phyloP scores from a whole-genome alignment of 352 stramenopile genomes.

The Thraustochytrium striatum region DNA sequence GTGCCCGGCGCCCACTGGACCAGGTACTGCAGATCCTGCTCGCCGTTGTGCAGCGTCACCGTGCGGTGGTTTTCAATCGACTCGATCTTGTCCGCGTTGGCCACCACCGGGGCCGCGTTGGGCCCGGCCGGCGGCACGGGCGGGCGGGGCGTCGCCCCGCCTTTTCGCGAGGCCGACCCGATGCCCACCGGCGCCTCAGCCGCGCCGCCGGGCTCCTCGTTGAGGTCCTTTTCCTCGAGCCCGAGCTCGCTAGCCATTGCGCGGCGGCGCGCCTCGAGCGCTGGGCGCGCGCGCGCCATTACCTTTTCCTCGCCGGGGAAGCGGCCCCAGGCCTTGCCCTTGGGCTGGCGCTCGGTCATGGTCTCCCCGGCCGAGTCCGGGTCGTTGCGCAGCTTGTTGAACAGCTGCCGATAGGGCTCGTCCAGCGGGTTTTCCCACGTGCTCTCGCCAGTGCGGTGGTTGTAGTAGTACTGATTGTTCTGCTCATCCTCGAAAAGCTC shows the following conservation, averaged over 20 bases:
- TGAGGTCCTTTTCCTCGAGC: background rate
- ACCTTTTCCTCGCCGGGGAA: background rate
- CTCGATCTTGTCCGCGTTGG: background rate
- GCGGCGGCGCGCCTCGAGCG: background rate
- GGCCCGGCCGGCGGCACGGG: background rate
- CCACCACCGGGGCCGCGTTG: background rate
- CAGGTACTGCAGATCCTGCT: conserved; percentile 42
- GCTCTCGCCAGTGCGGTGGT: conserved; percentile 16
- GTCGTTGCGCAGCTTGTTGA: conserved; percentile 28
- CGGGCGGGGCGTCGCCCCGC: background rate
- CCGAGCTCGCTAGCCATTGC: conserved; percentile 22
- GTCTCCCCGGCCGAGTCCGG: background rate
- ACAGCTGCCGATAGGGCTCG: conserved; percentile 44
- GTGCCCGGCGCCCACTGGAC: background rate
- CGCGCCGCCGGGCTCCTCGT: background rate
- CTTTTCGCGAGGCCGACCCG: background rate
- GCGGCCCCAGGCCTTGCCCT: background rate
- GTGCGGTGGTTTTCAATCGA: conserved; percentile 13
- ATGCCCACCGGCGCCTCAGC: background rate
- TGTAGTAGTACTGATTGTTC: conserved; percentile 45
- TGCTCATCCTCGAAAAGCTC: conserved; percentile 7
- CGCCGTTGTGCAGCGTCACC: background rate
- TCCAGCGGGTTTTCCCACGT: conserved; percentile 50
- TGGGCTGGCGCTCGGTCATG: conserved; percentile 3
- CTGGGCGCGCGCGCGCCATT: background rate